phyloP scores from a whole-genome alignment of 1,284 basidiomycete species.

The Termitomyces sp. region DNA sequence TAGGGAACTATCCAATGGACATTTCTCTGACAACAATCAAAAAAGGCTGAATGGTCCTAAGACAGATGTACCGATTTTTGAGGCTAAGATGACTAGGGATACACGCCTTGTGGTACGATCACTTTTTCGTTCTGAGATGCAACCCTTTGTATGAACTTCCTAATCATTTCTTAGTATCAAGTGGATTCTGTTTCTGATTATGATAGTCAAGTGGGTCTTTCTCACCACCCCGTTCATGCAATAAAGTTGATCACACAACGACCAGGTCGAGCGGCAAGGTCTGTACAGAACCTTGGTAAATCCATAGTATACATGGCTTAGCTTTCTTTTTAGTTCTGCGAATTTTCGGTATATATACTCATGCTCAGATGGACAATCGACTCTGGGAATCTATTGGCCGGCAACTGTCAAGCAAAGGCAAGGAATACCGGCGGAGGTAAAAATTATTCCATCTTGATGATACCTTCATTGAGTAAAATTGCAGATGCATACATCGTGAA shows the following conservation, averaged over 20 bases:
- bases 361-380: slow-evolving; percentile 47
- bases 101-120: slow-evolving; percentile 52
- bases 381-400: slow-evolving; percentile 54
- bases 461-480: neutral
- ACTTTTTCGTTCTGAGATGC: neutral
- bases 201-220: slow-evolving; percentile 35
- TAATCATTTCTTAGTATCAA: slow-evolving; percentile 44
- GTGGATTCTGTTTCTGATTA: slow-evolving; percentile 53
- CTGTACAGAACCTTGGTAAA: neutral
- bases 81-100: slow-evolving; percentile 64
- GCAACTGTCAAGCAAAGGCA: slow-evolving; percentile 48
- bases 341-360: slow-evolving; percentile 63
- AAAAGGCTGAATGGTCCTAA: slow-evolving; percentile 48
- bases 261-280: slow-evolving; percentile 56
- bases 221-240: neutral
- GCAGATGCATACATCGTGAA: slow-evolving; percentile 42
- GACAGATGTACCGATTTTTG: slow-evolving; percentile 53
- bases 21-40: slow-evolving; percentile 66
- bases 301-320: neutral
- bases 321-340: slow-evolving; percentile 13
- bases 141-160: neutral
- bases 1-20: slow-evolving; percentile 61
- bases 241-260: neutral
- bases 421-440: slow-evolving; percentile 38
- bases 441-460: neutral